A percentile compares a stretch with the other conserved stretches of the same genome.
These are phyloP conservation scores for Aspergillus nidulans DNA, from an alignment of 495 filamentous ascomycete species.

Conservation along the genomic window DNA sequence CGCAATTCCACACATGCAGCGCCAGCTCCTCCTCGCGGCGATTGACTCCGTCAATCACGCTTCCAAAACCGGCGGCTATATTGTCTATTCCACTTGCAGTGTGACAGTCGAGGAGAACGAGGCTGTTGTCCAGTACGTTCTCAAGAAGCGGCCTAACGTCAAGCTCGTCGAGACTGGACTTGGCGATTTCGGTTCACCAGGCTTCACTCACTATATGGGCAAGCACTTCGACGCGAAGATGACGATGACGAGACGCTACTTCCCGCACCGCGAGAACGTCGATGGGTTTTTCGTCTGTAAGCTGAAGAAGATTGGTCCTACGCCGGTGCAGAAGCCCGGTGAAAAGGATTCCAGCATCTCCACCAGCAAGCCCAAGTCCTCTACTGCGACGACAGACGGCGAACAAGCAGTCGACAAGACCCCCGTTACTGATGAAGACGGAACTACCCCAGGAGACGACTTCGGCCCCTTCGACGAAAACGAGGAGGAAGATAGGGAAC, in stretches of 20 bases:
- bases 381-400: constrained; percentile 21
- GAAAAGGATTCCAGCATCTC: constrained; percentile 21
- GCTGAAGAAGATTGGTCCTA: constrained; percentile 85
- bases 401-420: constrained; percentile 41
- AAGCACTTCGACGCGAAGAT: constrained; percentile 85
- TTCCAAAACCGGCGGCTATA: constrained; percentile 82
- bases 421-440: constrained; percentile 42
- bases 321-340: constrained; percentile 50
- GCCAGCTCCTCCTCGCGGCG: constrained; percentile 85
- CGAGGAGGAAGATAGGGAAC: constrained; percentile 46
- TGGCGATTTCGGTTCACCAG: constrained; percentile 80
- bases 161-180: constrained; percentile 89
- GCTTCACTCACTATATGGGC: constrained; percentile 80
- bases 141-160: constrained; percentile 87
- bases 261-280: constrained; percentile 93
- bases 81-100: constrained; percentile 91
- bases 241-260: constrained; percentile 82
- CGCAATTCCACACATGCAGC: constrained; percentile 85
- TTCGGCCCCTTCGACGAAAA: constrained; percentile 67
- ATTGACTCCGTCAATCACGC: constrained; percentile 90
- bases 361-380: constrained; percentile 14
- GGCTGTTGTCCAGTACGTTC: constrained; percentile 85
- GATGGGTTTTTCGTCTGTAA: constrained; percentile 99
- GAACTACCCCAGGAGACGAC: constrained; percentile 33
- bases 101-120: constrained; percentile 94